Conservation (phyloP, 768 basidiomycete genomes). For the Neoboletus brunneissimus region DNA sequence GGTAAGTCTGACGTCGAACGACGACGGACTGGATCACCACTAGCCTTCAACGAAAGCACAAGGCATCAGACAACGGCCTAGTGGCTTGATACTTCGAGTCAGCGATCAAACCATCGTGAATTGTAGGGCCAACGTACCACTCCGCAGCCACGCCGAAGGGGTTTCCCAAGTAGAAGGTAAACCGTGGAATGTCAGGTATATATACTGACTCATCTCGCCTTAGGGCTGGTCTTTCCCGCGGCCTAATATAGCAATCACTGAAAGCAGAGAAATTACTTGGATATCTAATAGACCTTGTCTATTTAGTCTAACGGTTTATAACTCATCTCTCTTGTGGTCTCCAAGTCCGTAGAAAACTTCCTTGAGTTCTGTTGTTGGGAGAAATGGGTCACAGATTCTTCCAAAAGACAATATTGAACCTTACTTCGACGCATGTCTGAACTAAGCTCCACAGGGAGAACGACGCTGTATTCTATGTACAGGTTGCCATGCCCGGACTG, state of each 20-base stretch:
- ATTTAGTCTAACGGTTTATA: conserved; percentile 28
- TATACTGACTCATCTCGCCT: conserved; percentile 14
- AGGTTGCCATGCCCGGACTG: conserved; percentile 68
- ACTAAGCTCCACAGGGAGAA: conserved; percentile 75
- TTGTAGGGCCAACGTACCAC: conserved; percentile 3
- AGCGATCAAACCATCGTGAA: neutral
- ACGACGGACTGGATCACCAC: neutral
- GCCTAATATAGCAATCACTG: conserved; percentile 7
- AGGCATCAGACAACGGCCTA: conserved; percentile 19
- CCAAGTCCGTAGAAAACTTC: conserved; percentile 50
- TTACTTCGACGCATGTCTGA: conserved; percentile 70
- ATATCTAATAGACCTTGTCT: conserved; percentile 6
- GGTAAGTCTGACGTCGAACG: neutral
- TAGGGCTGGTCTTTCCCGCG: conserved; percentile 33
- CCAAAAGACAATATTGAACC: conserved; percentile 30
- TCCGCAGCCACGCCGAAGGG: conserved; percentile 29
- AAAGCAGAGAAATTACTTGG: neutral
- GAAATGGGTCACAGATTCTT: conserved; percentile 6
- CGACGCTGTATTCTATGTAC: conserved; percentile 91
- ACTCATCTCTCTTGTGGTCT: conserved; percentile 36
- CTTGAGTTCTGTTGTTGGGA: conserved; percentile 44
- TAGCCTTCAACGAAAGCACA: conserved; percentile 7
- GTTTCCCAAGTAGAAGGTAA: conserved; percentile 25
- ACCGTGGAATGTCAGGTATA: neutral
- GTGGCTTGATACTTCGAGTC: conserved; percentile 7